A percentile compares a stretch with the other conserved stretches of the same genome.
phyloP scores from a whole-genome alignment of 208 protist genomes.

The Trypanosoma brucei region DNA sequence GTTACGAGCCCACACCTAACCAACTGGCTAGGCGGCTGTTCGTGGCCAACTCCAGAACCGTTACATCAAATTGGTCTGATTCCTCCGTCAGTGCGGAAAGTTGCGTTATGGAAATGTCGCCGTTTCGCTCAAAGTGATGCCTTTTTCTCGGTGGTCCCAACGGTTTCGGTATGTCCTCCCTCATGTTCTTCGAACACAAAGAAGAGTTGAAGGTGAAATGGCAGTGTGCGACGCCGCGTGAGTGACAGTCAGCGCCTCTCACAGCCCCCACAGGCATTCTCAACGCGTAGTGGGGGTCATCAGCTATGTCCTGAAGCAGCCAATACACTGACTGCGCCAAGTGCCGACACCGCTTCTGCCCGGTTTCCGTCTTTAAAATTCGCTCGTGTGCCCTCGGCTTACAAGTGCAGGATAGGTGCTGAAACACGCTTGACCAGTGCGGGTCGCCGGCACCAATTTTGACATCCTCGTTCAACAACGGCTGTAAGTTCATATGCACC shows the following conservation, averaged over 20 bases:
- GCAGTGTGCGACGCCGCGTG: too few relatives aligned
- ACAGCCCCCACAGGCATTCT: too few relatives aligned
- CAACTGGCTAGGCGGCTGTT: too few relatives aligned
- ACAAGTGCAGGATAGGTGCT: slow-evolving; percentile 53
- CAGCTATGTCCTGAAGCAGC: slow-evolving; percentile 21
- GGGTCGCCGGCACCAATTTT: background rate
- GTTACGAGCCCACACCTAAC: too few relatives aligned
- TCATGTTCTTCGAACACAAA: background rate
- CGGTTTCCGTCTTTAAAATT: slow-evolving; percentile 34
- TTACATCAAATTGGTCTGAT: background rate
- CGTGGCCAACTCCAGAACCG: too few relatives aligned
- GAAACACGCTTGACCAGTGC: slow-evolving; percentile 44
- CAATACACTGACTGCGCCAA: slow-evolving; percentile 66
- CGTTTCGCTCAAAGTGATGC: background rate
- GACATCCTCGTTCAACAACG: slow-evolving; percentile 18
- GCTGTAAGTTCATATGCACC: slow-evolving; percentile 35
- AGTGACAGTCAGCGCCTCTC: too few relatives aligned
- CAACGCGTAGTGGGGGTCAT: background rate
- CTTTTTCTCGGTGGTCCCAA: background rate
- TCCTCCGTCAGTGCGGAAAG: background rate
- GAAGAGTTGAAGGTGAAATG: too few relatives aligned
- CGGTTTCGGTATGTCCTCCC: background rate
- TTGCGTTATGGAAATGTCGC: background rate
- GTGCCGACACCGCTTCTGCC: slow-evolving; percentile 65
- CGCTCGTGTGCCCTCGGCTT: slow-evolving; percentile 46